A percentile compares a stretch with the other conserved stretches of the same genome.
Conservation (phyloP, 805 yeast genomes). For the Metschnikowia dekortorum region DNA sequence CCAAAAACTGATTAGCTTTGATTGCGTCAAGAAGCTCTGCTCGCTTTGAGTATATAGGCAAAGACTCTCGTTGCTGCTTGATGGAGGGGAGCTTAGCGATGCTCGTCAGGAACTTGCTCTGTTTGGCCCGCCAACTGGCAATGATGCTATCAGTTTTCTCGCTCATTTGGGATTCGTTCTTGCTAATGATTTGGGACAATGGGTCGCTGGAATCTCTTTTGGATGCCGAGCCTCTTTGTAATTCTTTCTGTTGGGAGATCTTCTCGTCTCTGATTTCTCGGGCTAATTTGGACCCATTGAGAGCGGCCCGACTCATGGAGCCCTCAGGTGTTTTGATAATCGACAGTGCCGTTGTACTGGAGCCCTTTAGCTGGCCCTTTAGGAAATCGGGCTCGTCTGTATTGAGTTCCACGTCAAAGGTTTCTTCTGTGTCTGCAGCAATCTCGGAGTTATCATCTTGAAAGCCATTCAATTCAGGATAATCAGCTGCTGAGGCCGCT, state of each 20-base stretch:
- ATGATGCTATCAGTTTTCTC: slow-evolving; percentile 12
- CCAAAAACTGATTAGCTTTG: slow-evolving; percentile 70
- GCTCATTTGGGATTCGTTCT: slow-evolving; percentile 6
- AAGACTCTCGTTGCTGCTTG: slow-evolving; percentile 42
- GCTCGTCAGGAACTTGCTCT: slow-evolving; percentile 4
- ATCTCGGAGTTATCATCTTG: slow-evolving; percentile 18
- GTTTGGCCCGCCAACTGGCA: slow-evolving; percentile 15
- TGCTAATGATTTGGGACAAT: slow-evolving; percentile 2
- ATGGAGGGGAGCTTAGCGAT: slow-evolving; percentile 2
- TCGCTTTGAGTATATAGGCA: slow-evolving; percentile 72
- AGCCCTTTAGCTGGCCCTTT: slow-evolving; percentile 46
- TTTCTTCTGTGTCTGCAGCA: slow-evolving; percentile 34
- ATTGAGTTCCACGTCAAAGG: slow-evolving; percentile 69
- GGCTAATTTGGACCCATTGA: slow-evolving; percentile 66
- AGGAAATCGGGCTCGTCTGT: slow-evolving; percentile 70
- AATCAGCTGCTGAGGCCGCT: slow-evolving; percentile 60
- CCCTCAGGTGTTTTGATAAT: slow-evolving; percentile 77
- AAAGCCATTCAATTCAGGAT: slow-evolving; percentile 49
- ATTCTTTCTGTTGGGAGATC: slow-evolving; percentile 45
- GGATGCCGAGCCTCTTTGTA: slow-evolving; percentile 29
- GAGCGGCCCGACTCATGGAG: slow-evolving; percentile 69
- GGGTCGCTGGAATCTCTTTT: slow-evolving; percentile 11
- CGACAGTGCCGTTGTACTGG: slow-evolving; percentile 44
- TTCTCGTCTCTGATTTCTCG: slow-evolving; percentile 60
- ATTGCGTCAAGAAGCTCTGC: slow-evolving; percentile 56